Conservation (phyloP, 306 rosid genomes). For the Nissolia schottii region DNA sequence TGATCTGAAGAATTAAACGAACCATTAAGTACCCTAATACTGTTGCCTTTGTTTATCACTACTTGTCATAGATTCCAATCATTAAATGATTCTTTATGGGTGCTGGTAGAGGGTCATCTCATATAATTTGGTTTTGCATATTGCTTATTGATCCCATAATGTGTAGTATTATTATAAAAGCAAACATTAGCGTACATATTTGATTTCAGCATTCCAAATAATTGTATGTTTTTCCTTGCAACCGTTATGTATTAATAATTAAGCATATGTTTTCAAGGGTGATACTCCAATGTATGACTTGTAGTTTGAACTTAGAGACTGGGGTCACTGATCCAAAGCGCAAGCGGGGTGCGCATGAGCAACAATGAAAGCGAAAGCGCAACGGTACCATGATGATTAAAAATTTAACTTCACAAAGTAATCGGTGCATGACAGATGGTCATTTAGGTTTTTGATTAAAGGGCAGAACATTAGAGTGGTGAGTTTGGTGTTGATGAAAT, state of each 20-base stretch:
- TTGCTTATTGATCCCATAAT: background rate
- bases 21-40: background rate
- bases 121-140: conserved; percentile 9
- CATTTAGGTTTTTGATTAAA: conserved; percentile 1
- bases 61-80: conserved; percentile 25
- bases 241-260: conserved; percentile 5
- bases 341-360: conserved; percentile 12
- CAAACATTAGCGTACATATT: background rate
- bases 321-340: conserved; percentile 10
- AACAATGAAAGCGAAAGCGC: conserved; percentile 37
- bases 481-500: background rate
- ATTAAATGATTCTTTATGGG: conserved; percentile 3
- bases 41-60: conserved; percentile 8
- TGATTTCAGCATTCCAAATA: background rate
- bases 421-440: conserved; percentile 21
- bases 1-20: conserved; percentile 3
- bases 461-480: background rate
- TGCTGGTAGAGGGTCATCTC: conserved; percentile 25
- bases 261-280: conserved; percentile 2
- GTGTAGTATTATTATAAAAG: background rate
- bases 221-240: background rate
- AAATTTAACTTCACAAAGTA: conserved; percentile 3
- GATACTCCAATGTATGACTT: conserved; percentile 28
- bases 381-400: conserved; percentile 25
- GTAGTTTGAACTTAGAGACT: conserved; percentile 30